Percentiles rank a stretch among this genome's conserved stretches.
Conservation (phyloP, 805 yeast species). For the Spathaspora passalidarum region DNA sequence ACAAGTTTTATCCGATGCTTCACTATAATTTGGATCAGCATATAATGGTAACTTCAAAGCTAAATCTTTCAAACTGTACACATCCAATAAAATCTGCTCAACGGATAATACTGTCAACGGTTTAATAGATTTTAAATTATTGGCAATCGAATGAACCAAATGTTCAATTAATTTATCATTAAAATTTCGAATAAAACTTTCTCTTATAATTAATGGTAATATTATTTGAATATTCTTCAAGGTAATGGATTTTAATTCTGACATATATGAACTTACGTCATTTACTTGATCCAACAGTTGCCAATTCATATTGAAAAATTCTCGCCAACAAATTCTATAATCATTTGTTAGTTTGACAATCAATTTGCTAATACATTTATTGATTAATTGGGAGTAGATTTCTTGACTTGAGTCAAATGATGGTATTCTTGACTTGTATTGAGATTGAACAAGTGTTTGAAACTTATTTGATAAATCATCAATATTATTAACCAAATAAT, state of each 20-base stretch:
- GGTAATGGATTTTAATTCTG: constrained; percentile 51
- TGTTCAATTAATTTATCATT: constrained; percentile 75
- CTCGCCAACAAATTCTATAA: constrained; percentile 75
- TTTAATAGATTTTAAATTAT: constrained; percentile 55
- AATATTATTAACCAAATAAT: constrained; percentile 77
- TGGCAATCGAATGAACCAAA: constrained; percentile 52
- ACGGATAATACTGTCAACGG: constrained; percentile 69
- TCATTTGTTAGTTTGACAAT: constrained; percentile 59
- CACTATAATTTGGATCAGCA: constrained; percentile 34
- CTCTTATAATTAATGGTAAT: constrained; percentile 61
- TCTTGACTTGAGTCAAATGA: constrained; percentile 57
- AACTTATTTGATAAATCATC: constrained; percentile 69
- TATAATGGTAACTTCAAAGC: constrained; percentile 44
- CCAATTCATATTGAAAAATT: constrained; percentile 78
- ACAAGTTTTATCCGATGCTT: constrained; percentile 15
- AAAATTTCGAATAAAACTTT: constrained; percentile 66
- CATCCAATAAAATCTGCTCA: constrained; percentile 78
- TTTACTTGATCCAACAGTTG: constrained; percentile 56
- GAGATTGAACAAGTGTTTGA: constrained; percentile 36
- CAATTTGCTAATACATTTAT: constrained; percentile 53
- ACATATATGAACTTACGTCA: constrained; percentile 69
- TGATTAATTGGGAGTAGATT: constrained; percentile 55
- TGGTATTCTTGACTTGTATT: constrained; percentile 35
- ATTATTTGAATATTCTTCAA: constrained; percentile 40
- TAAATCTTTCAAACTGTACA: constrained; percentile 58